Conservation (phyloP, 1,139 yeast species). For the Nematodospora anomalae region DNA sequence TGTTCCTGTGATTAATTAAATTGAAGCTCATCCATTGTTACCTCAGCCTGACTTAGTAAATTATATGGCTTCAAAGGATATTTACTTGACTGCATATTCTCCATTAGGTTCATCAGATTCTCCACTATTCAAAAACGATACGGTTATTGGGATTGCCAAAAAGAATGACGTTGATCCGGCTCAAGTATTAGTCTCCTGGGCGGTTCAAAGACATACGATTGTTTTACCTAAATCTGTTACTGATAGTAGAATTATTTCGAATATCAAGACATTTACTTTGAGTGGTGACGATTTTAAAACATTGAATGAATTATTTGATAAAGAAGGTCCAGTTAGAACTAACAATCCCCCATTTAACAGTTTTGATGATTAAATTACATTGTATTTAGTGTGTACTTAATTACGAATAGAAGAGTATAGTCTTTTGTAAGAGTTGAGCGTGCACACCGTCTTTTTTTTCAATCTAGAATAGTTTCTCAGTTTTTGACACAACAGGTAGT, state of each 20-base stretch:
- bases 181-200: conserved; percentile 53
- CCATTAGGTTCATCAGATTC: conserved; percentile 60
- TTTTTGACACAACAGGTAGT: too few species aligned
- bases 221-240: conserved; percentile 56
- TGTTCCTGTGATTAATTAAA: conserved; percentile 54
- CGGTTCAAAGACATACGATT: conserved; percentile 49
- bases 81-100: conserved; percentile 55
- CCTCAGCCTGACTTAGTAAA: conserved; percentile 51
- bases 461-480: too few species aligned
- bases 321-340: conserved; percentile 31
- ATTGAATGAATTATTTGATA: conserved; percentile 29
- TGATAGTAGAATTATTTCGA: conserved; percentile 31
- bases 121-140: conserved; percentile 46
- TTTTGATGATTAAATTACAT: conserved; percentile 16
- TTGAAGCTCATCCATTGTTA: conserved; percentile 60
- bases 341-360: conserved; percentile 27
- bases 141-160: conserved; percentile 41
- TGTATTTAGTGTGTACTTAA: too few species aligned
- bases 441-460: too few species aligned
- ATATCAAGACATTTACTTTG: conserved; percentile 31
- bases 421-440: too few species aligned
- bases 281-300: conserved; percentile 32
- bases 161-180: conserved; percentile 45
- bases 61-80: conserved; percentile 43
- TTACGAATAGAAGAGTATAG: too few species aligned